Evolutionary conservation across 345 rosid genomes (phyloP), one percentile per base, ranked within the genome.

Genomic region (Leavenworthia alabamica): DNA sequence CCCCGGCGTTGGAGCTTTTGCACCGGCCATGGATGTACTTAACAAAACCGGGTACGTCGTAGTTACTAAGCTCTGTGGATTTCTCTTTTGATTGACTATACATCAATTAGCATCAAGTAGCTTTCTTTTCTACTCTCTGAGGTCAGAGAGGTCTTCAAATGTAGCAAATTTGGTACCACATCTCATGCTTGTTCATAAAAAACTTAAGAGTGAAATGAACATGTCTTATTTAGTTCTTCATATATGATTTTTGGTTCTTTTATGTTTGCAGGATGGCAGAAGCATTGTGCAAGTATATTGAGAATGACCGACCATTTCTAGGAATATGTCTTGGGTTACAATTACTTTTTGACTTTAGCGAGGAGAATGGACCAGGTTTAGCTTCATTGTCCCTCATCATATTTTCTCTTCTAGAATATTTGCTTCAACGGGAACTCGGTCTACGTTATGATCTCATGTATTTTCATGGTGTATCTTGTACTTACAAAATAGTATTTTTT

Each of bases 251-350:
- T 31, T 0, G 9, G 31, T 51, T 56, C 17, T 5, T 64, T 57
- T 11, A 17, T 51, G 23, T 36, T 67, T 72, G 64, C 81, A 94
- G 99, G 78, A 87, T 87, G 96, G 88, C 73, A 2, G 97, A 93
- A 72, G 96, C 97, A 35, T 76, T 94, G 53, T 63, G 85, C 67
- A 55, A 67, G 13, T 90, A 94, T 73, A 84, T 88, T 62, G 78
- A 87, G 75, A 79, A 80, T 8, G 97, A 88, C 71, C 92, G 93
- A 49, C 99, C 96, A 1, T 94, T 94, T 75, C 75, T 94, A 67
- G 97, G 99, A 69, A 94, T 94, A 51, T 90, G 99, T 74, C 94
- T 94, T 58, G 99, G 99, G 6, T 82, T 94, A 73, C 97, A 90
- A 53, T 78, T 90, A 11, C 97, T 88, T 47, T 94, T 94, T 66